A percentile compares a stretch with the other conserved stretches of the same genome.
These are phyloP conservation scores for Gaillardinia entomophila DNA, from an alignment of 805 yeast species.

Conservation along the genomic window DNA sequence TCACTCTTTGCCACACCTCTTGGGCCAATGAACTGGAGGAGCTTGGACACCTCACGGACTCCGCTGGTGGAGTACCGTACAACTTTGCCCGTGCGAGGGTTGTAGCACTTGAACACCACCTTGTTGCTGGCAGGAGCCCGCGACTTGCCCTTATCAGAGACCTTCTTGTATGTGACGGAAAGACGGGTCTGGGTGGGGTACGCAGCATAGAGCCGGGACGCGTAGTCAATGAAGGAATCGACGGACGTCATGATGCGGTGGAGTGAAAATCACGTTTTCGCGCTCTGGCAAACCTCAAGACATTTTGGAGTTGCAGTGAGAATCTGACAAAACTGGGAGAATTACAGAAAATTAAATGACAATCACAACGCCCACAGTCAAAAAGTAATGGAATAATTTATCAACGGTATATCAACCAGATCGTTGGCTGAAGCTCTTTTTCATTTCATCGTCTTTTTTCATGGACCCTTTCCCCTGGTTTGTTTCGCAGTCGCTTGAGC, in stretches of 20 bases:
- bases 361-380: too few species aligned
- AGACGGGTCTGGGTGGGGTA: conserved; percentile 30
- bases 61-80: conserved; percentile 54
- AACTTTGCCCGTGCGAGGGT: conserved; percentile 58
- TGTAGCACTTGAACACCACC: conserved; percentile 56
- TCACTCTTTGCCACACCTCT: conserved; percentile 37
- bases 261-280: too few species aligned
- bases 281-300: too few species aligned
- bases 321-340: too few species aligned
- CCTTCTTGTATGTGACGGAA: conserved; percentile 32
- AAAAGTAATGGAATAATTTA: too few species aligned
- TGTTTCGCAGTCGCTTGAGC: too few species aligned
- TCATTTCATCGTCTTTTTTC: too few species aligned
- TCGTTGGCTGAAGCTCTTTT: too few species aligned
- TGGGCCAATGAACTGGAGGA: conserved; percentile 72
- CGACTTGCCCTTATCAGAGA: conserved; percentile 15
- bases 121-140: conserved; percentile 21
- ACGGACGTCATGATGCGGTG: conserved; percentile 2
- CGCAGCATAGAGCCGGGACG: conserved; percentile 28
- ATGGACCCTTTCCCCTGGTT: too few species aligned
- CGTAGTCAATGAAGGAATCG: conserved; percentile 24
- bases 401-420: too few species aligned
- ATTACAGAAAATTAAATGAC: too few species aligned
- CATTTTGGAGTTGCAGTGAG: too few species aligned
- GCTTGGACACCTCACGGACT: conserved; percentile 66